phyloP scores from a whole-genome alignment of 176 grass and related monocot genomes.

The Microstegium vimineum region DNA sequence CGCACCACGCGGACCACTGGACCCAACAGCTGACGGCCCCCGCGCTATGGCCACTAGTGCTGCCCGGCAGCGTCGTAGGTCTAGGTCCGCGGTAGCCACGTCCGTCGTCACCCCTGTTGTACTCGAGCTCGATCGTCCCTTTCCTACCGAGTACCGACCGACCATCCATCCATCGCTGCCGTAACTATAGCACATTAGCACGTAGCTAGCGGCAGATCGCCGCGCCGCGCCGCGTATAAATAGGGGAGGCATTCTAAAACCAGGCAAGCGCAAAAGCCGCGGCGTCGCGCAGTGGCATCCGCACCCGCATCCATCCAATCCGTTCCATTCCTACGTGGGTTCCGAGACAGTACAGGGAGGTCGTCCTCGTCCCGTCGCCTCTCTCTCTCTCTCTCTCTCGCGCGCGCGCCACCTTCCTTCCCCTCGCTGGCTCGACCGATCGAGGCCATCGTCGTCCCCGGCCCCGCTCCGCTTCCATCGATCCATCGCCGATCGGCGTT shows the following conservation, averaged over 20 bases:
- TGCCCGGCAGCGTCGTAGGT: no score
- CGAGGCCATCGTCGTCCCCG: no score
- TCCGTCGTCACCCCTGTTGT: no score
- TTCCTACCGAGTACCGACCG: no score
- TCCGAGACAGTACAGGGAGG: neutral
- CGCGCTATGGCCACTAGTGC: no score
- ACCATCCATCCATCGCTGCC: no score
- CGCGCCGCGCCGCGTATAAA: neutral
- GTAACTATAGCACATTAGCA: no score
- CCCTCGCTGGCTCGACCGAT: neutral
- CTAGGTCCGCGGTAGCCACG: no score
- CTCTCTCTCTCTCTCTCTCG: no score
- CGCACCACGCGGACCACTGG: neutral
- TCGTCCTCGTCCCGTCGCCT: neutral
- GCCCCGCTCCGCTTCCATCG: neutral
- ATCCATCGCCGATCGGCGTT: neutral
- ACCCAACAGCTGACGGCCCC: neutral
- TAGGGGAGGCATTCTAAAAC: neutral
- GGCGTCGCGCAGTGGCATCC: neutral
- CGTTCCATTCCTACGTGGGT: neutral
- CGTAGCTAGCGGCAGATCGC: no score
- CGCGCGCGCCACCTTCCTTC: neutral
- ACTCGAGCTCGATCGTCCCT: no score
- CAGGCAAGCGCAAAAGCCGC: neutral
- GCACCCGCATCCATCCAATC: no score